Base-by-base conservation (phyloP, 2,329 filamentous ascomycete genomes). In the Aspergillus quadricinctus region DNA sequence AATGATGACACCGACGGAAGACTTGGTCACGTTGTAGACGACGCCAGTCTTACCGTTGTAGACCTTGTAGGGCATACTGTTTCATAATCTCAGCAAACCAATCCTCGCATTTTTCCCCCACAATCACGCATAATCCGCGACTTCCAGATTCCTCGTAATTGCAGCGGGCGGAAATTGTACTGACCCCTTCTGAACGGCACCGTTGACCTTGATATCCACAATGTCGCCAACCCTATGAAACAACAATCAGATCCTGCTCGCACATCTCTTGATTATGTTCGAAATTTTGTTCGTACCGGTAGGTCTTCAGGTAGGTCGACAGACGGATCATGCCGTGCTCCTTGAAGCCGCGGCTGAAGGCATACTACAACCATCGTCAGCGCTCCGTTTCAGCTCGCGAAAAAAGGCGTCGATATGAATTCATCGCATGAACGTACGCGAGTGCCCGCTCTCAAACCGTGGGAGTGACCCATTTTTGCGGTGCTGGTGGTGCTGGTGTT, bases 11-110 rank as follows among this genome's bases (percentile, higher is more conserved):
- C 94, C 94, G 77, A 99, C 92, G 67, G 94, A 90, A 72, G 86
- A 89, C 88, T 97, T 96, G 82, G 93, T 94, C 74, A 99, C 94
- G 85, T 99, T 99, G 90, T 96, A 96, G 81, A 96, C 83, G 73
- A 96, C 90, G 77, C 92, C 92, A 65, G 92, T 96, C 90, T 97
- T 97, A 76, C 93, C 94, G 86, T 97, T 92, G 88, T 96, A 97
- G 82, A 96, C 89, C 87, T 97, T 97, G 88, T 92, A 92, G 73
- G 93, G 92, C 91, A 96, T 94, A 84, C 91, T 92, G 73, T 77
- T 70, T 58, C 61, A 43, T 49, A 52, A 57, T 29, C 65, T 70
- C 66, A 69, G 68, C 57, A 55, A 61, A 57, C 23, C 49, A 59
- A 60, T 64, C 61, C 60, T 59, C 63, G 40, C 51, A 45, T 49